These are phyloP conservation scores for Rutstroemia sp. DNA, from an alignment of 2,329 filamentous ascomycete species.

Conservation along the genomic window DNA sequence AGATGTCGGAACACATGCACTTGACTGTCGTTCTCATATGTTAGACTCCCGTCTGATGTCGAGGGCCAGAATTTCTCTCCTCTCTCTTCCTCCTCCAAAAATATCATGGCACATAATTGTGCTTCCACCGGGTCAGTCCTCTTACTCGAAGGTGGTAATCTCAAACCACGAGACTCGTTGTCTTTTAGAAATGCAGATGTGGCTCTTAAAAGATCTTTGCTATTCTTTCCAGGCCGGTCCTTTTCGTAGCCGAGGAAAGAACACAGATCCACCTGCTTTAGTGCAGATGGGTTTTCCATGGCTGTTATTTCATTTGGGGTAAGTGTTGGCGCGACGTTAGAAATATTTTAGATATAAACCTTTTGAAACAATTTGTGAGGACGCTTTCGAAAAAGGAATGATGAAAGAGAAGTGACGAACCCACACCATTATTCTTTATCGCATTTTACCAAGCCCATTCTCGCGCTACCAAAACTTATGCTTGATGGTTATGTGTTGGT, in stretches of 20 bases:
- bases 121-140: background rate
- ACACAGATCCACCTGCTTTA: constrained; percentile 8
- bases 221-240: constrained; percentile 2
- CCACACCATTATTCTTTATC: background rate
- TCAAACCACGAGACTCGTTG: constrained; percentile 5
- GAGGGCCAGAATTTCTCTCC: constrained; percentile 7
- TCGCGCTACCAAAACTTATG: background rate
- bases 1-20: background rate
- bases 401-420: background rate
- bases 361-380: background rate
- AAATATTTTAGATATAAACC: no score
- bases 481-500: no score
- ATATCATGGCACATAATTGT: constrained; percentile 9
- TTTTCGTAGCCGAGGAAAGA: constrained; percentile 11
- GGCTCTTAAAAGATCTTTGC: constrained; percentile 1
- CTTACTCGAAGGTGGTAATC: background rate
- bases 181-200: constrained; percentile 4
- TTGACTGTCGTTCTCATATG: constrained; percentile 5
- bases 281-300: background rate
- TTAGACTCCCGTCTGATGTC: background rate
- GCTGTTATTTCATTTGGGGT: background rate
- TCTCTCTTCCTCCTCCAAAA: constrained; percentile 9
- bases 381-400: background rate
- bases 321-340: no score
- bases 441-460: background rate